Percentiles rank a stretch among this genome's conserved stretches.
Evolutionary conservation across 768 basidiomycete species (phyloP).

Genomic region (Russula virescens): DNA sequence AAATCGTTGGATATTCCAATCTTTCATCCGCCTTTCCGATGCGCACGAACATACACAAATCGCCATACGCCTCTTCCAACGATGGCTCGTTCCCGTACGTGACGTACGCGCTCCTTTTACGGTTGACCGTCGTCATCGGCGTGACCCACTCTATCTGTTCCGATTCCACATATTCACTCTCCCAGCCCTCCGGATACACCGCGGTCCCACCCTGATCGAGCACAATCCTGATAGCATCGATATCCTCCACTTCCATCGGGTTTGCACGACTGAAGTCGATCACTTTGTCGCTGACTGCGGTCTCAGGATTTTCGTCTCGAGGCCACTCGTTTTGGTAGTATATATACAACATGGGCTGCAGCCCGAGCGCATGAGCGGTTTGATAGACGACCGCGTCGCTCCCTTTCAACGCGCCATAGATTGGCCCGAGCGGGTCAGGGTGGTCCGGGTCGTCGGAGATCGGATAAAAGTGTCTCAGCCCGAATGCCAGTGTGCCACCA

Average conservation of each 20-base stretch:
- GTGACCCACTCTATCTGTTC: too few relatives aligned
- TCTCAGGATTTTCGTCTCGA: background rate
- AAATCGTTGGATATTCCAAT: background rate
- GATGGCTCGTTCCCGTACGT: too few relatives aligned
- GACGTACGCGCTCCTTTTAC: too few relatives aligned
- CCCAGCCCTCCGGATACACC: background rate
- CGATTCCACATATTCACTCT: background rate
- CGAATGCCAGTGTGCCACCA: conserved; percentile 40
- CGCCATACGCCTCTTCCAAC: background rate
- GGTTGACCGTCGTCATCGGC: too few relatives aligned
- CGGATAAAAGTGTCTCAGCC: conserved; percentile 37
- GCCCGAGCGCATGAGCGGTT: background rate
- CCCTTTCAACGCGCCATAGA: background rate
- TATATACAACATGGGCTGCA: background rate
- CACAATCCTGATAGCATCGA: background rate
- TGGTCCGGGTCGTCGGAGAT: conserved; percentile 7
- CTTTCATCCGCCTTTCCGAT: conserved; percentile 5
- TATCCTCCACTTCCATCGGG: too few relatives aligned
- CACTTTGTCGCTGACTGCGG: background rate
- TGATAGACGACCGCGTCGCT: background rate
- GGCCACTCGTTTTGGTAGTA: background rate
- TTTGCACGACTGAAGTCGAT: too few relatives aligned
- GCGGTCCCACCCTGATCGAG: background rate
- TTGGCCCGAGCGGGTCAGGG: background rate
- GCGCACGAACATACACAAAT: conserved; percentile 9